These are phyloP conservation scores for Coelastrella sp. DNA, from an alignment of 139 green algal genomes.

Conservation along the genomic window DNA sequence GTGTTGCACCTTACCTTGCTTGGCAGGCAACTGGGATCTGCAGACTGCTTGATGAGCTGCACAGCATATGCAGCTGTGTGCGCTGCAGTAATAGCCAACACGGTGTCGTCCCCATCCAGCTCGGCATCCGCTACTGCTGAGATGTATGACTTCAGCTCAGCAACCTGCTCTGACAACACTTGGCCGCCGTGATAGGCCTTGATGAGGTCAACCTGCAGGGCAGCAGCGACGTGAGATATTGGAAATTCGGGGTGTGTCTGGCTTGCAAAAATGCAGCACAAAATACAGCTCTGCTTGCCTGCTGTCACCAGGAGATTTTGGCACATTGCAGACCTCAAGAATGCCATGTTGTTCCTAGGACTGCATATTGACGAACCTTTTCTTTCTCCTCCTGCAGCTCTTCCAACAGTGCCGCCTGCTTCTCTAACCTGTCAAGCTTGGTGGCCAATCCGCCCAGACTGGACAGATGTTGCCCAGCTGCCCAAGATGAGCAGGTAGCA, in stretches of 20 bases:
- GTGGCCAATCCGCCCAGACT: constrained; percentile 18
- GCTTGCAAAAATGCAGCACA: too few relatives aligned
- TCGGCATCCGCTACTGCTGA: constrained; percentile 40
- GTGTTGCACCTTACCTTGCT: constrained; percentile 9
- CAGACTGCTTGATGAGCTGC: constrained; percentile 6
- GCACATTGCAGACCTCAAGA: too few relatives aligned
- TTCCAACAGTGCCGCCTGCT: constrained; percentile 27
- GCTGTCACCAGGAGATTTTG: too few relatives aligned
- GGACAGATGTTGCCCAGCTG: constrained; percentile 22
- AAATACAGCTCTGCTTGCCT: too few relatives aligned
- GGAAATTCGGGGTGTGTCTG: too few relatives aligned
- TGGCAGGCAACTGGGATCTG: background rate
- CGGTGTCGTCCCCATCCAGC: constrained; percentile 9
- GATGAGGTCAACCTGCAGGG: constrained; percentile 8
- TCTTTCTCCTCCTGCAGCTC: constrained; percentile 24
- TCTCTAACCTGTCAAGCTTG: constrained; percentile 38
- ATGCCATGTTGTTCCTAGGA: too few relatives aligned
- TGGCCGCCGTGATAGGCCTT: background rate
- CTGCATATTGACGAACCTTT: background rate
- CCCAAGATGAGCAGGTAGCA: background rate
- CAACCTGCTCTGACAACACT: constrained; percentile 13
- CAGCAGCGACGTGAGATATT: too few relatives aligned
- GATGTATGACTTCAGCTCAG: constrained; percentile 37
- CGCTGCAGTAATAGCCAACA: constrained; percentile 1
- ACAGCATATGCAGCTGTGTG: constrained; percentile 29